phyloP scores from a whole-genome alignment of 202 grass and related monocot genomes.

The Saccharum hybrid region DNA sequence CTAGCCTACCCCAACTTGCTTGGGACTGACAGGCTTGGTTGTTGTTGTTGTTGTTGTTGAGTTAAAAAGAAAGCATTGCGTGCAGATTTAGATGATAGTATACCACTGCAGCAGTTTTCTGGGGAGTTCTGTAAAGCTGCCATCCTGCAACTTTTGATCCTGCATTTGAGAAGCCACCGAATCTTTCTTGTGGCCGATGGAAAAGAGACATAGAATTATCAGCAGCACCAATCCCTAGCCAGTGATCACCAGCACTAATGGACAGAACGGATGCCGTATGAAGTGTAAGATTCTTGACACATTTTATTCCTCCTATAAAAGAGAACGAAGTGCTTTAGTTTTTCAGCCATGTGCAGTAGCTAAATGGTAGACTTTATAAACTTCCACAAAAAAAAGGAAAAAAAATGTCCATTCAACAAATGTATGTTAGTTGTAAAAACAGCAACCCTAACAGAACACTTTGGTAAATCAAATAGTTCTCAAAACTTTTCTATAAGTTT shows the following conservation, averaged over 20 bases:
- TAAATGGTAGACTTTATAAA: conserved; percentile 25
- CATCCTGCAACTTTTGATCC: conserved; percentile 88
- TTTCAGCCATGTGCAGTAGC: conserved; percentile 18
- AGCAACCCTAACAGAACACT: neutral
- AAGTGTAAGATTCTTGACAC: conserved; percentile 91
- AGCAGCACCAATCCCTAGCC: conserved; percentile 96
- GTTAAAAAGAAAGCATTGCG: neutral
- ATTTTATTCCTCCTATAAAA: conserved; percentile 84
- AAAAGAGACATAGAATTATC: conserved; percentile 99
- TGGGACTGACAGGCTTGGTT: too few relatives aligned
- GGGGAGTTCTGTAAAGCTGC: conserved; percentile 99
- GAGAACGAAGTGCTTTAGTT: conserved; percentile 29
- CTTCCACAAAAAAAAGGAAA: conserved; percentile 18
- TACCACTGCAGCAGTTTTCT: conserved; percentile 96
- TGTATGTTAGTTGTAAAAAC: conserved; percentile 16
- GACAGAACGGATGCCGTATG: conserved; percentile 86
- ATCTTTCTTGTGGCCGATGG: conserved; percentile 94
- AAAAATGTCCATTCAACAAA: conserved; percentile 27
- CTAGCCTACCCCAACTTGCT: too few relatives aligned
- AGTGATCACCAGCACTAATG: conserved; percentile 86
- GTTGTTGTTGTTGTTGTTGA: conserved; percentile 24
- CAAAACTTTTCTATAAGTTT: neutral
- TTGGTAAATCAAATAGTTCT: neutral
- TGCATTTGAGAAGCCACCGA: conserved; percentile 73
- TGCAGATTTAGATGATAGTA: conserved; percentile 37